A percentile compares a stretch with the other conserved stretches of the same genome.
Evolutionary conservation across 2,329 filamentous ascomycete genomes (phyloP).

Genomic region (Fusarium sp.): DNA sequence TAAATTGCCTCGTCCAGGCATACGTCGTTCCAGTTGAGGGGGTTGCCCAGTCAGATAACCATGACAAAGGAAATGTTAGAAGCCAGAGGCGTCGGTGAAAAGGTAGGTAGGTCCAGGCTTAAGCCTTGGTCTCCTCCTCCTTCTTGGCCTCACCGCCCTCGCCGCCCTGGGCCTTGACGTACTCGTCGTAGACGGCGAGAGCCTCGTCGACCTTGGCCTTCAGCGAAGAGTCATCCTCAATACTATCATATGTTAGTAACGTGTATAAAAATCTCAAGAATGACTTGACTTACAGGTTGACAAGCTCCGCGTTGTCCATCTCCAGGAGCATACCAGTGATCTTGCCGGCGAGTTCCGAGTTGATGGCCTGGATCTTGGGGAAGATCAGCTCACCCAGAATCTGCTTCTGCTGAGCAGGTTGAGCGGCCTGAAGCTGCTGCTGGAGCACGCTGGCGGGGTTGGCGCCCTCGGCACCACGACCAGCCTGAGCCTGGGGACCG

Average conservation of each 20-base stretch:
- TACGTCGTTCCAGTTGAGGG: constrained; percentile 42
- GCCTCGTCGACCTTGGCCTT: constrained; percentile 98
- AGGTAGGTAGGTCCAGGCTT: constrained; percentile 33
- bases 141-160: constrained; percentile 59
- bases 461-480: constrained; percentile 55
- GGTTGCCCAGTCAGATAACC: constrained; percentile 44
- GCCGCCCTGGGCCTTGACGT: constrained; percentile 85
- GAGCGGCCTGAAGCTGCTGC: constrained; percentile 66
- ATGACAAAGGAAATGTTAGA: constrained; percentile 46
- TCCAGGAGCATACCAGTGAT: constrained; percentile 99
- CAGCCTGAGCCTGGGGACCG: constrained; percentile 48
- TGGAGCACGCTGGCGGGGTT: constrained; percentile 59
- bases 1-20: constrained; percentile 38
- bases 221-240: constrained; percentile 89
- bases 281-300: constrained; percentile 84
- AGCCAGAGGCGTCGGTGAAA: constrained; percentile 2
- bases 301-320: constrained; percentile 96
- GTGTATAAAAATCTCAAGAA: constrained; percentile 29
- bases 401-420: constrained; percentile 92
- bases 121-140: constrained; percentile 61
- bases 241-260: constrained; percentile 62
- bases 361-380: constrained; percentile 96
- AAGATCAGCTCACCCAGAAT: constrained; percentile 97
- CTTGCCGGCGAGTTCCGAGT: constrained; percentile 97
- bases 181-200: constrained; percentile 97